Percentiles rank a stretch among this genome's conserved stretches.
Conservation (phyloP, 1,139 yeast species). For the Suhomyces coccinellae region DNA sequence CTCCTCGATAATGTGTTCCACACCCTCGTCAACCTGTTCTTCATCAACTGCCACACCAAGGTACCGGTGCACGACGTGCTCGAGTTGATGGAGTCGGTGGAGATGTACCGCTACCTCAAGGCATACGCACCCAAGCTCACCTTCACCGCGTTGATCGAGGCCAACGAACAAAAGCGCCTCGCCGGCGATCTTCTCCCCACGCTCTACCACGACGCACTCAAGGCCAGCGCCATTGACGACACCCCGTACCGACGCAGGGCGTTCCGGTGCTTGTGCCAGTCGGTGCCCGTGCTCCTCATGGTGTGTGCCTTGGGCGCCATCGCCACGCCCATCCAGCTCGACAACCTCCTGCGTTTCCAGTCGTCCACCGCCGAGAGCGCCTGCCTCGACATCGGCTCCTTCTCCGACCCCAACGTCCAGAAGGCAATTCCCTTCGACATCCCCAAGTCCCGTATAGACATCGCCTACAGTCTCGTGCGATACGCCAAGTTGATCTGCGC, state of each 20-base stretch:
- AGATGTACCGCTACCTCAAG: constrained; percentile 27
- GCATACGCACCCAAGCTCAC: constrained; percentile 23
- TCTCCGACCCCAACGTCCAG: constrained; percentile 12
- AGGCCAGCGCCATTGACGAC: constrained; percentile 19
- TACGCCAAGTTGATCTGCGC: constrained; percentile 26
- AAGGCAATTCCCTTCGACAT: constrained; percentile 16
- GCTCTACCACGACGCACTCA: constrained; percentile 17
- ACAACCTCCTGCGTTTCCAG: constrained; percentile 32
- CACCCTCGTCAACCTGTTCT: constrained; percentile 31
- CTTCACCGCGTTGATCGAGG: constrained; percentile 26
- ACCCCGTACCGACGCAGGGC: constrained; percentile 23
- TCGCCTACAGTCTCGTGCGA: constrained; percentile 27
- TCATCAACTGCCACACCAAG: constrained; percentile 38
- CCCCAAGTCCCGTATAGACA: constrained; percentile 23
- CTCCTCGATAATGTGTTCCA: constrained; percentile 24
- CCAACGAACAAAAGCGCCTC: constrained; percentile 14
- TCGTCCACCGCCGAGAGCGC: constrained; percentile 33
- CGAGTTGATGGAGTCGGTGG: constrained; percentile 33
- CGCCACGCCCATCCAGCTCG: constrained; percentile 35
- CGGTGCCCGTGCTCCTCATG: constrained; percentile 31
- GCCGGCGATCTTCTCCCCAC: constrained; percentile 15
- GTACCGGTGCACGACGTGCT: constrained; percentile 36
- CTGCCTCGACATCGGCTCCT: constrained; percentile 21
- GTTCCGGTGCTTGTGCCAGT: constrained; percentile 24
- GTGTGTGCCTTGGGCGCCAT: constrained; percentile 38